Conservation (phyloP, 805 yeast species). For the Starmerella stellata region DNA sequence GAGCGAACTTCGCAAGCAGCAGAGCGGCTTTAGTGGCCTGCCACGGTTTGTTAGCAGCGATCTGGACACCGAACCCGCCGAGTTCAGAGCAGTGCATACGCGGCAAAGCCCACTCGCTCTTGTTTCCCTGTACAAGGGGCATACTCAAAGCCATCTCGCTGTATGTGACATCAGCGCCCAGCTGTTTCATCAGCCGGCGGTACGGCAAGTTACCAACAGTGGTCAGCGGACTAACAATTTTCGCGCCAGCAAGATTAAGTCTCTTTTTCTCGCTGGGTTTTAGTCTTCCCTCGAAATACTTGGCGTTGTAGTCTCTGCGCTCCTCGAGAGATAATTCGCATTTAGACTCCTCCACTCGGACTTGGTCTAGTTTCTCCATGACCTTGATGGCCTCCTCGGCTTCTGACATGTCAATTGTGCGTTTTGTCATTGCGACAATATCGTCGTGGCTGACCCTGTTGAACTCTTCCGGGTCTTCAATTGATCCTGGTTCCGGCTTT, state of each 20-base stretch:
- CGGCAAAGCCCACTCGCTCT: slow-evolving; percentile 94
- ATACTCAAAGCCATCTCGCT: slow-evolving; percentile 85
- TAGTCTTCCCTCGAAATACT: slow-evolving; percentile 62
- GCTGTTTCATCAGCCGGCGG: slow-evolving; percentile 73
- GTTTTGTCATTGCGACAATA: slow-evolving; percentile 33
- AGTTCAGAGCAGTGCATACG: slow-evolving; percentile 67
- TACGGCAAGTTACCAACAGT: slow-evolving; percentile 95
- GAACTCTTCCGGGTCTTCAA: slow-evolving; percentile 10
- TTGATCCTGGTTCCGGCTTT: slow-evolving; percentile 1
- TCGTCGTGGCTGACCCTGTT: slow-evolving; percentile 7
- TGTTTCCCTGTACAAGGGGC: slow-evolving; percentile 75
- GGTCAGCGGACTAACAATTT: slow-evolving; percentile 86
- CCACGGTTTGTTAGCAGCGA: slow-evolving; percentile 84
- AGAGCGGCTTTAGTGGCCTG: slow-evolving; percentile 90
- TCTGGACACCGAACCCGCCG: slow-evolving; percentile 85
- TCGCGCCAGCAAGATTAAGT: slow-evolving; percentile 49
- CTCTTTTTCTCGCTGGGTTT: slow-evolving; percentile 66
- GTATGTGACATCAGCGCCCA: slow-evolving; percentile 87
- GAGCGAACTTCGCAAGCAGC: slow-evolving; percentile 39
- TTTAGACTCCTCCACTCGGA: slow-evolving; percentile 21
- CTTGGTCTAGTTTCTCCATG: slow-evolving; percentile 22
- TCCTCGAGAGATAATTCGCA: slow-evolving; percentile 44
- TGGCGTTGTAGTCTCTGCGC: slow-evolving; percentile 29
- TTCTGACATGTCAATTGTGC: slow-evolving; percentile 37
- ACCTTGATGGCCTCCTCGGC: slow-evolving; percentile 43